Conservation (phyloP, 805 yeast genomes). For the Alloascoidea africana region DNA sequence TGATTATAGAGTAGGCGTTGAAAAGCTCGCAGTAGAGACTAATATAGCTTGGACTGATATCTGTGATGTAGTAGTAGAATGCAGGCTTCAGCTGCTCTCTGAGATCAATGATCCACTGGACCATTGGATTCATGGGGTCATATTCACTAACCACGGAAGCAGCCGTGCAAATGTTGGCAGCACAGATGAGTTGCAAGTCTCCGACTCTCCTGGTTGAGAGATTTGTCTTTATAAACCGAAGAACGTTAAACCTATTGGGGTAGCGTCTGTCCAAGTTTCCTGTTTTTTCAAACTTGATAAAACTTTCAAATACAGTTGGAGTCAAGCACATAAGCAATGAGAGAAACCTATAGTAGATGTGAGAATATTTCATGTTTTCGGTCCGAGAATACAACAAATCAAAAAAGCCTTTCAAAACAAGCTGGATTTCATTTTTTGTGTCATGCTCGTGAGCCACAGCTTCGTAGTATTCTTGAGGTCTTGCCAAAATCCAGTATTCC, state of each 20-base stretch:
- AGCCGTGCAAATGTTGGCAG: background rate
- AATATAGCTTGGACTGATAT: background rate
- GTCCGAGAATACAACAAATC: constrained; percentile 5
- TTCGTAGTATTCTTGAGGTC: too few species aligned
- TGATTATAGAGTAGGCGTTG: background rate
- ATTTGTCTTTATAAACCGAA: too few species aligned
- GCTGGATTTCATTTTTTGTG: constrained; percentile 6
- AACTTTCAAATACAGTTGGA: background rate
- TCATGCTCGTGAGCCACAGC: background rate
- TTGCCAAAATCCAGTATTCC: too few species aligned
- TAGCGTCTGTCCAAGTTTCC: too few species aligned
- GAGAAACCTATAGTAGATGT: background rate
- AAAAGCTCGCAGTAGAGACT: background rate
- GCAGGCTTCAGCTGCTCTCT: background rate
- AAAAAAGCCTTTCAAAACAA: constrained; percentile 6
- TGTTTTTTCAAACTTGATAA: too few species aligned
- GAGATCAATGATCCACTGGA: background rate
- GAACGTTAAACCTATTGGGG: too few species aligned
- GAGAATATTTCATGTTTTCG: constrained; percentile 2
- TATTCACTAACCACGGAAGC: background rate
- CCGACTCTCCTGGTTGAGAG: too few species aligned
- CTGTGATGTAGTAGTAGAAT: background rate
- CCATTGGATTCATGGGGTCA: background rate
- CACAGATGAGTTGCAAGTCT: background rate
- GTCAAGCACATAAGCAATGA: background rate